Evolutionary conservation across 2,329 filamentous ascomycete species (phyloP), one percentile per base, ranked within the genome.

Genomic region (Neocatenulostroma microsporum): DNA sequence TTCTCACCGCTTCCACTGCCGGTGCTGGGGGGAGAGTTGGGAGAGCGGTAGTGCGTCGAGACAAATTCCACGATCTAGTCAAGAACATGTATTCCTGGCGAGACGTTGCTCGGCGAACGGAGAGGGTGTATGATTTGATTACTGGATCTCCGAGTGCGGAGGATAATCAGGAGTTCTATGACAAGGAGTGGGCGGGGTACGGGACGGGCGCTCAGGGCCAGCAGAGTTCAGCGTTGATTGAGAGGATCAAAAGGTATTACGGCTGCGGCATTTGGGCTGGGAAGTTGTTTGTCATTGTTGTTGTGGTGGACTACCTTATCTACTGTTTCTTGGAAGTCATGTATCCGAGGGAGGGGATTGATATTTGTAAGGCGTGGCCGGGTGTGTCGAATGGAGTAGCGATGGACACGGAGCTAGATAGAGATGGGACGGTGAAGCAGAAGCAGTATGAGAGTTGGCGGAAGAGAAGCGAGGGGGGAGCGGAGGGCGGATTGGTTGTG

Each of bases 81-180:
- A 87, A 89, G 62, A 84, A 84, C 67, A 96, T 96, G 91, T 98
- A 98, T 65, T 94, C 86, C 2, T 98, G 91, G 91, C 84, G 84
- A 19, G 89, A 98, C 58, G 89, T 98, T 19, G 91, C 91, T 11
- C 76, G 83, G 51, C 82, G 91, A 37, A 96, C 91, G 0, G 91
- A 98, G 63, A 76, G 89, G 20, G 91, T 98, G 1, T 98, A 98
- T 62, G 80, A 94, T 57, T 85, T 91, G 31, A 93, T 98, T 49
- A 85, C 80, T 2, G 88, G 87, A 6, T 79, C 78, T n/a, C 79
- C 94, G 36, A 79, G 76, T 46, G 55, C 54, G 3, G 33, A 46
- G 6, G 55, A 58, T 35, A 85, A 93, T 50, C 80, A 83, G 36
- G 85, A 93, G 41, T 94, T 94, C 54, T 94, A 94, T 31, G 57